Evolutionary conservation across 148 eudicot species (phyloP).

Genomic region (Diospyros kaki): DNA sequence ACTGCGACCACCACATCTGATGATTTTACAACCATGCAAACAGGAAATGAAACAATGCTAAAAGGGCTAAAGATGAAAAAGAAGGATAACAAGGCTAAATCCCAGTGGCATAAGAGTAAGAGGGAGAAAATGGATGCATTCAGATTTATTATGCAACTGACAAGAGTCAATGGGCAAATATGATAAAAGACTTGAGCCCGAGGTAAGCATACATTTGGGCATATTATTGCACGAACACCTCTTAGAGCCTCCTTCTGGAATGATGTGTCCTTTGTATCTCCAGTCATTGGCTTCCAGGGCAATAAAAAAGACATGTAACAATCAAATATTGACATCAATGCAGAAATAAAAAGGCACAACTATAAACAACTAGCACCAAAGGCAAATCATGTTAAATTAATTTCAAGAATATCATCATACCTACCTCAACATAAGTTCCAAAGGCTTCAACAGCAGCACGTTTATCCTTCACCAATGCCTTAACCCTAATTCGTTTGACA

Average conservation of each 20-base stretch:
- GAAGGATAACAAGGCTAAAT: neutral
- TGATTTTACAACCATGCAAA: neutral
- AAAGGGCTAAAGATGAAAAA: neutral
- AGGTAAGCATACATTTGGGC: constrained; percentile 62
- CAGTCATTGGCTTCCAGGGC: constrained; percentile 56
- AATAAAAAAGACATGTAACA: constrained; percentile 9
- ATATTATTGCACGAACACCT: constrained; percentile 75
- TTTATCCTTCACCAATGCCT: constrained; percentile 85
- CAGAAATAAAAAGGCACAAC: neutral
- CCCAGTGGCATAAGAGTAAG: neutral
- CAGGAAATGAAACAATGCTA: neutral
- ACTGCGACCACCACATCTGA: too few relatives aligned
- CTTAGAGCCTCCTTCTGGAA: constrained; percentile 67
- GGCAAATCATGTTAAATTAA: neutral
- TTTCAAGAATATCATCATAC: constrained; percentile 4
- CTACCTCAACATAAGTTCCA: constrained; percentile 91
- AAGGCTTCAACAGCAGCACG: constrained; percentile 89
- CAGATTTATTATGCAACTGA: neutral
- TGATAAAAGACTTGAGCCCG: neutral
- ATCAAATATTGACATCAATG: neutral
- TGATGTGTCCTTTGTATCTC: constrained; percentile 52
- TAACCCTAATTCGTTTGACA: constrained; percentile 70
- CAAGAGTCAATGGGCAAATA: neutral
- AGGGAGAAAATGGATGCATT: neutral
- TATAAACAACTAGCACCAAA: neutral